Conservation (phyloP, 495 filamentous ascomycete species). For the Jackrogersella minutella region DNA sequence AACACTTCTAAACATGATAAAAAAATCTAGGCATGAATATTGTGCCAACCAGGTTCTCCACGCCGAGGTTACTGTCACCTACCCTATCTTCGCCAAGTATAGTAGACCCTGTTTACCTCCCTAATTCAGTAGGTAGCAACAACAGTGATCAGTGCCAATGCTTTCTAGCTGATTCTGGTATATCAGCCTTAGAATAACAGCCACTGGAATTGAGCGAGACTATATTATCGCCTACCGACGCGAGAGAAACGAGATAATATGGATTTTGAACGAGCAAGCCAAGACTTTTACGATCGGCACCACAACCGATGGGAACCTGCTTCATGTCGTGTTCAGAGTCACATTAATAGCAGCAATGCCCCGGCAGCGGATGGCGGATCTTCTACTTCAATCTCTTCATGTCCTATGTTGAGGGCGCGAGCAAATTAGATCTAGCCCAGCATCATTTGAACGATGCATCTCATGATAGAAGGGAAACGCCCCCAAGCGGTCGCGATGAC, state of each 20-base stretch:
- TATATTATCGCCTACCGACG: background rate
- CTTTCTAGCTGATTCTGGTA: slow-evolving; percentile 13
- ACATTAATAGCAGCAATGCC: slow-evolving; percentile 23
- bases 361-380: background rate
- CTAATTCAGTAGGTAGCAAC: slow-evolving; percentile 35
- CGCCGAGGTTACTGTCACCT: slow-evolving; percentile 6
- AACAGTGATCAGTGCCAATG: slow-evolving; percentile 9
- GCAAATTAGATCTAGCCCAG: background rate
- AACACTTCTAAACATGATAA: too few species aligned
- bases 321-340: background rate
- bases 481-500: slow-evolving; percentile 18
- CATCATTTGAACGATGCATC: slow-evolving; percentile 19
- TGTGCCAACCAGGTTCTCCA: slow-evolving; percentile 26
- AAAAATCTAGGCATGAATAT: too few species aligned
- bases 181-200: background rate
- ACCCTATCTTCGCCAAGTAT: slow-evolving; percentile 35
- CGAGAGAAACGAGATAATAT: slow-evolving; percentile 6
- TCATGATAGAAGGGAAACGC: slow-evolving; percentile 31
- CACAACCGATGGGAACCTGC: slow-evolving; percentile 14
- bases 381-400: slow-evolving; percentile 13
- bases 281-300: slow-evolving; percentile 25
- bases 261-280: slow-evolving; percentile 15
- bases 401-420: slow-evolving; percentile 12
- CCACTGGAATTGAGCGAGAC: background rate
- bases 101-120: slow-evolving; percentile 20